Evolutionary conservation across 139 green algal genomes (phyloP).

Genomic region (Micromonas commoda): DNA sequence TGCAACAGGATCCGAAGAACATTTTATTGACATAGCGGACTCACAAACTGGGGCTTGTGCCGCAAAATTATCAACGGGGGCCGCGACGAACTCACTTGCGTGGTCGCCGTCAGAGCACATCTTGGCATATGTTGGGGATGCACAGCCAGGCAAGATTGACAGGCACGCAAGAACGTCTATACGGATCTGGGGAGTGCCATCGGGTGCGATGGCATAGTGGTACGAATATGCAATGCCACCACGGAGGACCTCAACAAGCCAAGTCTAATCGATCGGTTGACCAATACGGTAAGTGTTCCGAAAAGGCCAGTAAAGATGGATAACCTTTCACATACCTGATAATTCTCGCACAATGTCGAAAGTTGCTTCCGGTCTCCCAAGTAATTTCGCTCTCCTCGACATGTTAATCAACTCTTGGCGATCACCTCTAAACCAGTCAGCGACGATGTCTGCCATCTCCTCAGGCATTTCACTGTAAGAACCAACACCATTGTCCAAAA

Average conservation of each 20-base stretch:
- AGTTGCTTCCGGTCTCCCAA: conserved; percentile 22
- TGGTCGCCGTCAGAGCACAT: not conserved
- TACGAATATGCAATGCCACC: too few relatives aligned
- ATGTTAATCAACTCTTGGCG: not conserved
- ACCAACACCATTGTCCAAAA: conserved; percentile 10
- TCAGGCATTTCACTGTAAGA: conserved; percentile 12
- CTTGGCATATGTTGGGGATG: not conserved
- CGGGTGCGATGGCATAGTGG: too few relatives aligned
- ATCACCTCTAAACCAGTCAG: conserved; percentile 5
- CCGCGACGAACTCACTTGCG: not conserved
- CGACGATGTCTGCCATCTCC: not conserved
- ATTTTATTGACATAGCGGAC: not conserved
- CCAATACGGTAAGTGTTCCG: too few relatives aligned
- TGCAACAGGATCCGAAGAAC: not conserved
- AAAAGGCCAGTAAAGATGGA: not conserved
- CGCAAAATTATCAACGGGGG: not conserved
- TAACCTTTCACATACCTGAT: not conserved
- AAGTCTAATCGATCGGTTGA: too few relatives aligned
- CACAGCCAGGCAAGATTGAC: not conserved
- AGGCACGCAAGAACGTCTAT: not conserved
- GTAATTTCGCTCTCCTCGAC: not conserved
- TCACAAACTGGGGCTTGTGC: not conserved
- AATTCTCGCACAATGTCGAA: conserved; percentile 22
- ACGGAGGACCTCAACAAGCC: too few relatives aligned
- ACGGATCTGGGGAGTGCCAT: not conserved